Evolutionary conservation across 495 filamentous ascomycete genomes (phyloP), one percentile per base, ranked within the genome.

Genomic region (Lepidopterella palustris): DNA sequence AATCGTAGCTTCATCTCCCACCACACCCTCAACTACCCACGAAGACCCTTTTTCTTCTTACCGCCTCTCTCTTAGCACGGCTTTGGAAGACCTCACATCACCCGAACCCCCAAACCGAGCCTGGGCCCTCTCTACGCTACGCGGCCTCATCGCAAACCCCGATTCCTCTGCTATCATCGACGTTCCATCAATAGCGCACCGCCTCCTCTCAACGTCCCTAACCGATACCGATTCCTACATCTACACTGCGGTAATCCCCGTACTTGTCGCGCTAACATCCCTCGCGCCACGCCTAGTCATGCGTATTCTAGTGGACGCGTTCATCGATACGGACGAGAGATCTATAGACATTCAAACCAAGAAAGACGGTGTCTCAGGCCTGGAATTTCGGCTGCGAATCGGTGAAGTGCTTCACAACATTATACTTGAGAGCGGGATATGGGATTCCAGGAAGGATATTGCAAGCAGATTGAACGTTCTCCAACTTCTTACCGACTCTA

Each of bases 101-200:
- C 80, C 85, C 0, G 83, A 89, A 0, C 81, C 89, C 5, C 90
- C 90, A 0, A 84, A 92, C 9, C 83, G 88, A 27, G 85, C 83
- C 4, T 87, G 93, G 68, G 90, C 88, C 9, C 81, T 95, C 32
- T 84, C 85, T 21, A 78, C 89, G 0, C 72, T 95, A 15, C 82
- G 83, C 0, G 74, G 75, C 28, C 72, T 95, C 18, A 82, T 93
- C 62, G 31, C 58, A 21, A 28, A 55, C 31, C 40, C 61, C 3
- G 31, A 10, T 5, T 2, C 58, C 25, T 68, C 62, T 49, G 11
- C 57, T 8, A 42, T 64, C 55, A 56, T 68, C 29, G 61, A 64
- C 26, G 40, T 63, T 18, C 66, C 66, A 5, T 58, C 68, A 42
- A 54, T 51, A 20, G 64, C 68, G 9, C 70, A 70, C 47, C 45